phyloP scores from a whole-genome alignment of 2,329 filamentous ascomycete genomes.

The Botrytis galanthina region DNA sequence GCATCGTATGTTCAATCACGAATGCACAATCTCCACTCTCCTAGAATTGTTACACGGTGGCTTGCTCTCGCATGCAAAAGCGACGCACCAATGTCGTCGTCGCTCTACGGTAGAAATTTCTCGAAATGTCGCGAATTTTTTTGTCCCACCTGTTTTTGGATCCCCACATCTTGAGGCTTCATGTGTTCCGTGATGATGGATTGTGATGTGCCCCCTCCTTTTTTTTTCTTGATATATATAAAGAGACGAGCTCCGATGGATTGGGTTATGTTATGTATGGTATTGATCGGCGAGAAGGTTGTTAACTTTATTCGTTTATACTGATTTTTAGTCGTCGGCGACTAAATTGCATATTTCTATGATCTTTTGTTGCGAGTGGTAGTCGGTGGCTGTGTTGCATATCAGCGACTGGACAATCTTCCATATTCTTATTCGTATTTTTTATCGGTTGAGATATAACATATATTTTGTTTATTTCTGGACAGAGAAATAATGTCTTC shows the following conservation, averaged over 20 bases:
- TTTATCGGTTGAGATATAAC: not conserved
- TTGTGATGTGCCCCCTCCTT: not conserved
- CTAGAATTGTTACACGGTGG: not conserved
- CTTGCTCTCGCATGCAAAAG: not conserved
- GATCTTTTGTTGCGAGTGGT: not conserved
- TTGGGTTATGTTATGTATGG: not conserved
- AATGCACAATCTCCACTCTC: not conserved
- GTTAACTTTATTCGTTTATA: not conserved
- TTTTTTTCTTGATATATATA: not conserved
- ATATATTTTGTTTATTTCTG: not conserved
- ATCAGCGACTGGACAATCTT: not conserved
- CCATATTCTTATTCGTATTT: not conserved
- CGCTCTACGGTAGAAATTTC: constrained; percentile 5
- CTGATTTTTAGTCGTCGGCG: not conserved
- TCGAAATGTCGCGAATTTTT: not conserved
- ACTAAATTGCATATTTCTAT: not conserved
- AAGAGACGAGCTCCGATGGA: not conserved
- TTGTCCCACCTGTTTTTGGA: not conserved
- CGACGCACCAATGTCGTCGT: not conserved
- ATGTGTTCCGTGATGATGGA: not conserved
- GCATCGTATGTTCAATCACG: not conserved
- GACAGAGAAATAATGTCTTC: constrained; percentile 3
- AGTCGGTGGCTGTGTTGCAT: not conserved
- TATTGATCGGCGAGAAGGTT: not conserved
- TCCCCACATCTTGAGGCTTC: not conserved